Conservation (phyloP, 495 filamentous ascomycete species). For the Hyaloscypha variabilis region DNA sequence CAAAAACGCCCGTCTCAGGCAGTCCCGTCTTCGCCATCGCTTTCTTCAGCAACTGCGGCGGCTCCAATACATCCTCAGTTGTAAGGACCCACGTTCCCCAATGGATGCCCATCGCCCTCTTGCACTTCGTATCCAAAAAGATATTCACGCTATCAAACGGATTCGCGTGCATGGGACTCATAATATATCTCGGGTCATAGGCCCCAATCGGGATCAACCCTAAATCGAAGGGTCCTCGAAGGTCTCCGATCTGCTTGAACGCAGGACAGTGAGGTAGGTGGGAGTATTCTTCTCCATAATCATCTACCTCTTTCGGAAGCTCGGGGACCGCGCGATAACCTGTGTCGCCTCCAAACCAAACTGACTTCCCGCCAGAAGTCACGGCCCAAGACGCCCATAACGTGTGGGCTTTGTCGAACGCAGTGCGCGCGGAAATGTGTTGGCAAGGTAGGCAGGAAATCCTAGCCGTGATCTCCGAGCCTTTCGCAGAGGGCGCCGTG, state of each 20-base stretch:
- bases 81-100: constrained; percentile 95
- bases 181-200: constrained; percentile 77
- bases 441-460: constrained; percentile 87
- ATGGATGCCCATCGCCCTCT: constrained; percentile 84
- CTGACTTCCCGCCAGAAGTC: constrained; percentile 69
- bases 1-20: constrained; percentile 80
- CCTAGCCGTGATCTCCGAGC: constrained; percentile 63
- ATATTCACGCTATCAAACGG: constrained; percentile 90
- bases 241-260: constrained; percentile 83
- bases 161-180: constrained; percentile 83
- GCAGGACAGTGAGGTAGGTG: constrained; percentile 79
- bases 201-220: constrained; percentile 95
- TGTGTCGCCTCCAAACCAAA: constrained; percentile 77
- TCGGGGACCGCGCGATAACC: constrained; percentile 87
- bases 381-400: constrained; percentile 91
- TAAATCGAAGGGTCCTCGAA: constrained; percentile 86
- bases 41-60: constrained; percentile 71
- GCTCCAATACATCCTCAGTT: constrained; percentile 82
- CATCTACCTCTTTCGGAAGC: constrained; percentile 62
- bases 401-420: constrained; percentile 67
- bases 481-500: constrained; percentile 9
- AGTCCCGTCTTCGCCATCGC: constrained; percentile 74
- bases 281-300: constrained; percentile 68
- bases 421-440: constrained; percentile 71
- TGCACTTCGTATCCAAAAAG: constrained; percentile 84